These are phyloP conservation scores for Russula ochroleuca DNA, from an alignment of 768 basidiomycete genomes.

Conservation along the genomic window DNA sequence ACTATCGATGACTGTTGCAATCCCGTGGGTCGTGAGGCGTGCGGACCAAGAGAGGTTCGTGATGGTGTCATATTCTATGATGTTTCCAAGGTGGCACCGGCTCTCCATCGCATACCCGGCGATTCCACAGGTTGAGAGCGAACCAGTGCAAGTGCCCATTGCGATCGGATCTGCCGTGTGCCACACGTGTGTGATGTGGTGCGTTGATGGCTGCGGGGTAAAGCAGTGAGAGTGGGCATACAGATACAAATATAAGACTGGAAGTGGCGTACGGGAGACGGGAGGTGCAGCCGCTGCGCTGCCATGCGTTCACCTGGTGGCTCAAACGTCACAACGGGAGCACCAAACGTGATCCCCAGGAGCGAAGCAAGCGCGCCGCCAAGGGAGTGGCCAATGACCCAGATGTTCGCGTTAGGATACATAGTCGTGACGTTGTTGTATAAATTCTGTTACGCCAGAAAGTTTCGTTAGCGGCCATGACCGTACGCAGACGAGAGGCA, in stretches of 20 bases:
- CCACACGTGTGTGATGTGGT: conserved; percentile 83
- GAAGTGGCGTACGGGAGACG: conserved; percentile 59
- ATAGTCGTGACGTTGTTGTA: conserved; percentile 89
- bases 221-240: neutral
- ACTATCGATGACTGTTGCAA: conserved; percentile 72
- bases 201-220: conserved; percentile 52
- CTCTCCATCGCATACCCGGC: conserved; percentile 86
- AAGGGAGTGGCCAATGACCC: conserved; percentile 81
- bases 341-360: conserved; percentile 84
- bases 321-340: conserved; percentile 87
- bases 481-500: neutral
- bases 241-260: neutral
- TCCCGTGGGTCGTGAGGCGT: conserved; percentile 75
- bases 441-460: conserved; percentile 58
- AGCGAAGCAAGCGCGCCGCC: conserved; percentile 88
- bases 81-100: conserved; percentile 51
- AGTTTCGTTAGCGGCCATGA: neutral
- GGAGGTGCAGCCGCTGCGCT: conserved; percentile 77
- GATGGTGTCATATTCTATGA: conserved; percentile 91
- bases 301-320: conserved; percentile 61
- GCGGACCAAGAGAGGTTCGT: conserved; percentile 80
- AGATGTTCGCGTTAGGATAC: conserved; percentile 87
- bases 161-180: conserved; percentile 94
- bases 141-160: conserved; percentile 77
- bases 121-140: conserved; percentile 73